phyloP scores from a whole-genome alignment of 2,329 filamentous ascomycete genomes.

The Penicillium palitans region DNA sequence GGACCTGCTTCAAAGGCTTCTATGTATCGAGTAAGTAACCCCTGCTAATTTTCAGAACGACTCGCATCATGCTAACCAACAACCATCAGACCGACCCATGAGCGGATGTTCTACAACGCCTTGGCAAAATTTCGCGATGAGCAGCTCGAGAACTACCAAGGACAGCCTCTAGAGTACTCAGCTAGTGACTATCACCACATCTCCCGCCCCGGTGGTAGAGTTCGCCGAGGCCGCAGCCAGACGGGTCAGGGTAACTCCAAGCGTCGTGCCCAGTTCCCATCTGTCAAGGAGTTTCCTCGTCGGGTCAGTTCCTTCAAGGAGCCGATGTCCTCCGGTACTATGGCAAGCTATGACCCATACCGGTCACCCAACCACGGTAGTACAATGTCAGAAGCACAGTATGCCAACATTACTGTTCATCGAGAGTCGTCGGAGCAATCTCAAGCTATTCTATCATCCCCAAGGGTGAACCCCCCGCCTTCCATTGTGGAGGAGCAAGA shows the following conservation, averaged over 20 bases:
- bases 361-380: slow-evolving; percentile 64
- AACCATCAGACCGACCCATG: slow-evolving; percentile 69
- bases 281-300: slow-evolving; percentile 55
- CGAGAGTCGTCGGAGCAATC: slow-evolving; percentile 40
- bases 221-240: slow-evolving; percentile 34
- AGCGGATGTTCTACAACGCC: slow-evolving; percentile 89
- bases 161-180: slow-evolving; percentile 76
- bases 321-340: slow-evolving; percentile 44
- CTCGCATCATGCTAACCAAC: not conserved
- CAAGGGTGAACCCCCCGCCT: slow-evolving; percentile 18
- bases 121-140: slow-evolving; percentile 79
- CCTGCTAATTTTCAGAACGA: not conserved
- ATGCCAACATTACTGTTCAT: slow-evolving; percentile 69
- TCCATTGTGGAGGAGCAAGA: slow-evolving; percentile 26
- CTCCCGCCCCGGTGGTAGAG: slow-evolving; percentile 37
- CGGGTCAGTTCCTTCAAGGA: slow-evolving; percentile 52
- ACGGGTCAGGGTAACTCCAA: slow-evolving; percentile 32
- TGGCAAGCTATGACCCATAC: slow-evolving; percentile 81
- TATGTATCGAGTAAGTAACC: slow-evolving; percentile 60
- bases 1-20: slow-evolving; percentile 68
- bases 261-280: slow-evolving; percentile 57
- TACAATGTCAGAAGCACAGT: slow-evolving; percentile 54
- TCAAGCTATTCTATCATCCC: not conserved
- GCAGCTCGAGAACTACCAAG: slow-evolving; percentile 80
- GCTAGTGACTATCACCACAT: slow-evolving; percentile 89